Conservation (phyloP, 768 basidiomycete genomes). For the Pisolithus microcarpus region DNA sequence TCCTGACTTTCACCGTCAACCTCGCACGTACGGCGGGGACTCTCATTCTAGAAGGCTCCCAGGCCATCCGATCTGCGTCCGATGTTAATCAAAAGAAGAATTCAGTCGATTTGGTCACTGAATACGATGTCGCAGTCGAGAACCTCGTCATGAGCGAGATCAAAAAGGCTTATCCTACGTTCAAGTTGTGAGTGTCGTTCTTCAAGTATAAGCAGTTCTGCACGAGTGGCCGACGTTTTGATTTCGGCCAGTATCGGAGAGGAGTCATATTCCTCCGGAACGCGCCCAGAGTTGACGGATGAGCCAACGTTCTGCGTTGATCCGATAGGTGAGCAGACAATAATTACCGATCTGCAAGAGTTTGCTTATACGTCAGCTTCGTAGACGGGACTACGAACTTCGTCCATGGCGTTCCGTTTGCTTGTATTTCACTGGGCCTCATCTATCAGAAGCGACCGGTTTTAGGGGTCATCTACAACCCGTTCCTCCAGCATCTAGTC, state of each 20-base stretch:
- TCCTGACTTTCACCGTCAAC: slow-evolving; percentile 61
- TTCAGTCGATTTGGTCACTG: slow-evolving; percentile 89
- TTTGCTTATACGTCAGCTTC: background rate
- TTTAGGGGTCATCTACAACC: slow-evolving; percentile 89
- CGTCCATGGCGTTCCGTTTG: slow-evolving; percentile 79
- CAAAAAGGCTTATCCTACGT: slow-evolving; percentile 56
- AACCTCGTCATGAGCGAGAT: slow-evolving; percentile 72
- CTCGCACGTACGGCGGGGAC: slow-evolving; percentile 71
- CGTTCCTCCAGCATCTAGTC: slow-evolving; percentile 80
- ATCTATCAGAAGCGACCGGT: slow-evolving; percentile 76
- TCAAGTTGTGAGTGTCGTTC: slow-evolving; percentile 63
- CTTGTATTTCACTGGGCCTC: slow-evolving; percentile 86
- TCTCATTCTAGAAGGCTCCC: slow-evolving; percentile 70
- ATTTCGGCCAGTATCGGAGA: slow-evolving; percentile 71
- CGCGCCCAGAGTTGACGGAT: slow-evolving; percentile 64
- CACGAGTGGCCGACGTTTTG: background rate
- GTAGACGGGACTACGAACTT: slow-evolving; percentile 87
- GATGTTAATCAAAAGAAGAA: slow-evolving; percentile 84
- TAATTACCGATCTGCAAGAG: background rate
- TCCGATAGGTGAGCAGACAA: slow-evolving; percentile 64
- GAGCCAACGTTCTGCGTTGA: slow-evolving; percentile 95
- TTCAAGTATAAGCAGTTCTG: background rate
- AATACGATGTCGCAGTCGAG: slow-evolving; percentile 90
- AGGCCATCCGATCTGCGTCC: slow-evolving; percentile 56
- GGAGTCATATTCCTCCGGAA: slow-evolving; percentile 81